Base-by-base conservation (phyloP, 306 rosid species). In the Citrullus colocynthis region DNA sequence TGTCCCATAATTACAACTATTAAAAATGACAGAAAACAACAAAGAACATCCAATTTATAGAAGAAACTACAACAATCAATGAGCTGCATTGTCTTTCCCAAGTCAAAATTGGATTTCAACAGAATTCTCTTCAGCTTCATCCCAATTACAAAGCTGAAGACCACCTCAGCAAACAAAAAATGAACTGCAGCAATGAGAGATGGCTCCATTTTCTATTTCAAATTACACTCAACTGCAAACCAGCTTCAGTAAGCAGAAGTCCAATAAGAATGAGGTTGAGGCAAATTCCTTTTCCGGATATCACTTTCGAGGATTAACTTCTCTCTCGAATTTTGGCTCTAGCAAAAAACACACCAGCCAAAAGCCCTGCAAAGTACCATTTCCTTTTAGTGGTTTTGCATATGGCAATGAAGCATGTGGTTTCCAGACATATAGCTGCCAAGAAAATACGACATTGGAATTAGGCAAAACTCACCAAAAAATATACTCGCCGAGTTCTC, bases 291-390 rank as follows among this genome's bases (percentile, higher is more conserved):
- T 30, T 30, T 54, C 4, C 37, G 16, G 20, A 16, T 28, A 59
- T 28, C 57, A 28, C 66, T 30, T 56, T 82, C 81, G 81, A 87
- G 37, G 86, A 73, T 82, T 89, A 85, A 76, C 89, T 83, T 89
- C 89, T 89, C 83, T 90, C 96, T 74, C 84, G 84, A 85, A 95
- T 88, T 88, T 96, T 96, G 81, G 99, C 99, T 88, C 89, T 87
- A 0, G 98, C 99, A 30, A 96, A 96, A 86, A 96, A 82, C 59
- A 96, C 93, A 75, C 99, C 99, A 6, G 99, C 99, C 81, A 96
- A 20, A 70, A 96, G 97, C 71, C 99, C 99, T 96, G 77, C 85
- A 87, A 67, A 79, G 58, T 73, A 57, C 81, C 83, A 79, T 45
- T 34, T 28, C 66, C 30, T 72, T 24, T 72, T 45, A 45, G 75